Evolutionary conservation across 106 monocot genomes (phyloP), one percentile per base, ranked within the genome.

Genomic region (Dactylorhiza incarnata): DNA sequence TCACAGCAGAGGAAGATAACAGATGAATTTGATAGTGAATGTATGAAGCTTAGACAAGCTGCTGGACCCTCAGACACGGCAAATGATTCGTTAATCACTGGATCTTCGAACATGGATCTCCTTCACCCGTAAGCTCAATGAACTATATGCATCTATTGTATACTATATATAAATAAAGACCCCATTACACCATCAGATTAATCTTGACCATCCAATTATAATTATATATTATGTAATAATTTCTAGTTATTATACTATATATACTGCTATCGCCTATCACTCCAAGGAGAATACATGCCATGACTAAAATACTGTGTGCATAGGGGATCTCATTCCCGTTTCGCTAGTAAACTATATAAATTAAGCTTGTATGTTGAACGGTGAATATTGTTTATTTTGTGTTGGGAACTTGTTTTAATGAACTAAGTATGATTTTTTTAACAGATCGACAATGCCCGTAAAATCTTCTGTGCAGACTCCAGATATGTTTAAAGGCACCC

Each of bases 391-490:
- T 16, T 45, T 45, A 65, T 65, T 65, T 12, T 44, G 45, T 45
- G 26, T 1, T 44, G 29, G 16, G 14, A 26, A 68, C 13, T 68
- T 37, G n/a, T 24, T 49, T 48, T 23, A 72, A 16, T 49, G 10
- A 49, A 44, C 48, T 23, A 24, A 72, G 22, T 72, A 49, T 19
- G 12, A 22, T 5, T 48, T 48, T 78, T 53, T n/a, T 75, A 53
- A 72, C 86, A 97, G 97, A 59, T 97, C 94, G 49, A 94, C 97
- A 66, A 97, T 97, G 97, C 97, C 97, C 49, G 79, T 71, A 70
- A 94, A 78, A 78, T 97, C 97, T 68, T 89, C 97, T 37, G 97
- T 97, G 22, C 84, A 87, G 80, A 88, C 97, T 16, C 97, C 97
- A 46, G 83, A 89, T 71, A 70, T 97, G 84, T 97, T 97, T 79